Evolutionary conservation across 495 filamentous ascomycete genomes (phyloP).

Genomic region (Penicillium cosmopolitanum): DNA sequence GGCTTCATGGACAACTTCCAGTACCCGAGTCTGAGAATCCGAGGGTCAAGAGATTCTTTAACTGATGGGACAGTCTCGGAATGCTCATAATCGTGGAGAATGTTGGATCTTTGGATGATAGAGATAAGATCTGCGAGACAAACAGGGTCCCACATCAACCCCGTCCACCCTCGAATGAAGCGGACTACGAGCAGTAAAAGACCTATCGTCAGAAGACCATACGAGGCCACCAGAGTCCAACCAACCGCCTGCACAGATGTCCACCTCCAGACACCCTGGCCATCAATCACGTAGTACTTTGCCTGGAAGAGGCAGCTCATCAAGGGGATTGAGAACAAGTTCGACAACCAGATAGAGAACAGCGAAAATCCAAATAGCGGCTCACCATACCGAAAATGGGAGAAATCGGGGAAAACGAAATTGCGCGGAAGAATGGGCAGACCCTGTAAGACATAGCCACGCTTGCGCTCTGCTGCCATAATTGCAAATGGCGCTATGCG

Average conservation of each 20-base stretch:
- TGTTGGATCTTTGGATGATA: slow-evolving; percentile 78
- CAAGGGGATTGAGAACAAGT: slow-evolving; percentile 65
- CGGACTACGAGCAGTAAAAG: slow-evolving; percentile 56
- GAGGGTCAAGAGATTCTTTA: slow-evolving; percentile 44
- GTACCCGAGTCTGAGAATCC: slow-evolving; percentile 74
- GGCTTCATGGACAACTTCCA: slow-evolving; percentile 69
- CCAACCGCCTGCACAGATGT: slow-evolving; percentile 72
- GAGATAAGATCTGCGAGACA: slow-evolving; percentile 77
- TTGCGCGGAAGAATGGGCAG: slow-evolving; percentile 49
- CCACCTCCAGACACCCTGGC: slow-evolving; percentile 69
- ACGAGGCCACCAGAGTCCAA: slow-evolving; percentile 77
- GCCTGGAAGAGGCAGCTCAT: slow-evolving; percentile 68
- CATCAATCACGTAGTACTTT: slow-evolving; percentile 48
- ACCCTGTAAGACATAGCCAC: slow-evolving; percentile 41
- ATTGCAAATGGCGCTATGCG: slow-evolving; percentile 76
- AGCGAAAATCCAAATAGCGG: slow-evolving; percentile 56
- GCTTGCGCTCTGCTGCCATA: slow-evolving; percentile 63
- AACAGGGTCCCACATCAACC: slow-evolving; percentile 83
- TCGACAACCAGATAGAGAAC: slow-evolving; percentile 63
- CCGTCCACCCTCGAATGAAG: slow-evolving; percentile 60
- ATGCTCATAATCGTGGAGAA: slow-evolving; percentile 66
- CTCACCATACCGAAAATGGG: slow-evolving; percentile 60
- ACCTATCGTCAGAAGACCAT: slow-evolving; percentile 65
- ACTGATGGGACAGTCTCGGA: slow-evolving; percentile 59
- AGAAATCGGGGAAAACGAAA: slow-evolving; percentile 62